Evolutionary conservation across 2,329 filamentous ascomycete genomes (phyloP).

Genomic region (Colletotrichum caudatum): DNA sequence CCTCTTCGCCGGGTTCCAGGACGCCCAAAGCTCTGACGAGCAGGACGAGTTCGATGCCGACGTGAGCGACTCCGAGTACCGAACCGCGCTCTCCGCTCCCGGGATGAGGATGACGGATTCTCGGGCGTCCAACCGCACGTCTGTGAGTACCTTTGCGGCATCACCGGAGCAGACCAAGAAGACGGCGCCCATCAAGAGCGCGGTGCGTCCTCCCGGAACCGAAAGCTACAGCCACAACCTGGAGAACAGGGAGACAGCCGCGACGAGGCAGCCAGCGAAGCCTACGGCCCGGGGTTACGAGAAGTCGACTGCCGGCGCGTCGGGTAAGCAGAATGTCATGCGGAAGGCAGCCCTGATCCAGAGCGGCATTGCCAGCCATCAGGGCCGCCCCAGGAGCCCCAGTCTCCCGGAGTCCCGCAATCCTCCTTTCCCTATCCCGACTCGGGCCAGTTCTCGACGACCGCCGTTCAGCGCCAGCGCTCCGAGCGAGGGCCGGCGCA

Average conservation of each 20-base stretch:
- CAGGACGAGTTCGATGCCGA: slow-evolving; percentile 73
- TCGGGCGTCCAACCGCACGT: slow-evolving; percentile 57
- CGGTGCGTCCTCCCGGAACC: slow-evolving; percentile 52
- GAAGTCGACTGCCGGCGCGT: slow-evolving; percentile 53
- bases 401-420: slow-evolving; percentile 70
- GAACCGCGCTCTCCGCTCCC: slow-evolving; percentile 74
- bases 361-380: slow-evolving; percentile 79
- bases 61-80: slow-evolving; percentile 74
- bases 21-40: slow-evolving; percentile 77
- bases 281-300: slow-evolving; percentile 52
- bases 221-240: slow-evolving; percentile 61
- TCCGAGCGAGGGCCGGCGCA: slow-evolving; percentile 78
- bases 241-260: slow-evolving; percentile 48
- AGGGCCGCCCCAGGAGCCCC: slow-evolving; percentile 72
- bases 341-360: slow-evolving; percentile 85
- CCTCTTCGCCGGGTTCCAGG: slow-evolving; percentile 83
- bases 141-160: slow-evolving; percentile 49
- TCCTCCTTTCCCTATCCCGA: slow-evolving; percentile 93
- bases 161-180: slow-evolving; percentile 57
- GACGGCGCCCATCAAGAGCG: slow-evolving; percentile 44
- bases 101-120: slow-evolving; percentile 59
- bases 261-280: slow-evolving; percentile 50
- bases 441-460: slow-evolving; percentile 86
- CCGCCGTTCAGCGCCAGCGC: slow-evolving; percentile 74
- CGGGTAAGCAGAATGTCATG: slow-evolving; percentile 71